Percentiles rank a stretch among this genome's conserved stretches.
Conservation (phyloP, 2,329 filamentous ascomycete genomes). For the Myriangium duriaei region DNA sequence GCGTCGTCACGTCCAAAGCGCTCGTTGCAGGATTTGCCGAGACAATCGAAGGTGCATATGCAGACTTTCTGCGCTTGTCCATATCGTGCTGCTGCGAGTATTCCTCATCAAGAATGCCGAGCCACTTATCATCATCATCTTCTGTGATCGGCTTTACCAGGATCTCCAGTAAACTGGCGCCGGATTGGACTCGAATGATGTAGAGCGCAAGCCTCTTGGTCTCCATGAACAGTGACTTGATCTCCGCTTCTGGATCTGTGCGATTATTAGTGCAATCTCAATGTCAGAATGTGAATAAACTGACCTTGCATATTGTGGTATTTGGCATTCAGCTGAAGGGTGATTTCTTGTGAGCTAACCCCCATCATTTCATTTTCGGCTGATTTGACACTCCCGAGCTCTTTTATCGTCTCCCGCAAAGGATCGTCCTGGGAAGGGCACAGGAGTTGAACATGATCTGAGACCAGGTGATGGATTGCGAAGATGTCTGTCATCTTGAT, state of each 20-base stretch:
- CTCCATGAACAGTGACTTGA: slow-evolving; percentile 93
- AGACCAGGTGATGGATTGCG: slow-evolving; percentile 80
- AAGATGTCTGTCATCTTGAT: slow-evolving; percentile 99
- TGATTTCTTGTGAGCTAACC: slow-evolving; percentile 77
- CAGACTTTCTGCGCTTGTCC: slow-evolving; percentile 27
- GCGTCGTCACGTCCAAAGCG: slow-evolving; percentile 75
- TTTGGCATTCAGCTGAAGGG: slow-evolving; percentile 79
- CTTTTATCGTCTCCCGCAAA: slow-evolving; percentile 80
- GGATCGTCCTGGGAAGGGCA: slow-evolving; percentile 75
- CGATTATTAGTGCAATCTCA: slow-evolving; percentile 11
- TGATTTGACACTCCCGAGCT: slow-evolving; percentile 89
- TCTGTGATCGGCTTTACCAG: slow-evolving; percentile 75
- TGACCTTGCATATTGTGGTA: slow-evolving; percentile 68
- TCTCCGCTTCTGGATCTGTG: slow-evolving; percentile 74
- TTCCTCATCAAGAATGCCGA: slow-evolving; percentile 68
- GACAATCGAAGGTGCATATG: slow-evolving; percentile 13
- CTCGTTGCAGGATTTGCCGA: slow-evolving; percentile 12
- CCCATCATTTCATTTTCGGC: slow-evolving; percentile 89
- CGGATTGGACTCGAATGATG: slow-evolving; percentile 92
- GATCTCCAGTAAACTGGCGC: slow-evolving; percentile 85
- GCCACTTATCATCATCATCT: slow-evolving; percentile 87
- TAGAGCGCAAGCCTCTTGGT: slow-evolving; percentile 95
- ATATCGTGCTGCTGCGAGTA: slow-evolving; percentile 37
- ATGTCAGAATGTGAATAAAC: slow-evolving; percentile 10
- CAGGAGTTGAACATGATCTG: slow-evolving; percentile 62